Evolutionary conservation across 805 yeast species (phyloP).

Genomic region (Ogataea zsoltii): DNA sequence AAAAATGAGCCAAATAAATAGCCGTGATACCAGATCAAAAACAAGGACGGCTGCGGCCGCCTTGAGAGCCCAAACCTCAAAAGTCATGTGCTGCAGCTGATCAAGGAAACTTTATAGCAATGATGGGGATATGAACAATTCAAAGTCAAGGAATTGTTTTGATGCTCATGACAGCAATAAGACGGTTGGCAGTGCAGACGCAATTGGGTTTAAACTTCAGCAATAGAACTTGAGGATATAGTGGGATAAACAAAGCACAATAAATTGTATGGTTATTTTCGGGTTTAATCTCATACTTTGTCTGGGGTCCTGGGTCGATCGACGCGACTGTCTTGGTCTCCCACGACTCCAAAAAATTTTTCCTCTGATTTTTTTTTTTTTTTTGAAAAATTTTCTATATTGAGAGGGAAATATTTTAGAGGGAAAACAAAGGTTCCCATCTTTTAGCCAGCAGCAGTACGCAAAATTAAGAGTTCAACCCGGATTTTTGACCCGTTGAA

Average conservation of each 20-base stretch:
- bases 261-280: not conserved
- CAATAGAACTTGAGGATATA: too few relatives aligned
- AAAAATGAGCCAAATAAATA: conserved; percentile 9
- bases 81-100: not conserved
- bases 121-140: too few relatives aligned
- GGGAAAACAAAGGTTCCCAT: not conserved
- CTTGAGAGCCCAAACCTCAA: not conserved
- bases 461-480: not conserved
- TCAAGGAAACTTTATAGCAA: too few relatives aligned
- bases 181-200: too few relatives aligned
- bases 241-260: too few relatives aligned
- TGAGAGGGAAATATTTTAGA: not conserved
- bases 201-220: too few relatives aligned
- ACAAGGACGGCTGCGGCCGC: not conserved
- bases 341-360: not conserved
- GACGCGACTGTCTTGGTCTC: not conserved
- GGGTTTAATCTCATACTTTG: too few relatives aligned
- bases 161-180: too few relatives aligned
- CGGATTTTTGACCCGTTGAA: not conserved
- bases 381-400: conserved; percentile 4
- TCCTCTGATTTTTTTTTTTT: not conserved
- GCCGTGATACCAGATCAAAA: not conserved
- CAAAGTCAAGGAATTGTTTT: too few relatives aligned
- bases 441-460: too few relatives aligned
- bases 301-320: too few relatives aligned